A percentile compares a stretch with the other conserved stretches of the same genome.
Conservation (phyloP, 352 stramenopile species). For the Pythium monospermum region DNA sequence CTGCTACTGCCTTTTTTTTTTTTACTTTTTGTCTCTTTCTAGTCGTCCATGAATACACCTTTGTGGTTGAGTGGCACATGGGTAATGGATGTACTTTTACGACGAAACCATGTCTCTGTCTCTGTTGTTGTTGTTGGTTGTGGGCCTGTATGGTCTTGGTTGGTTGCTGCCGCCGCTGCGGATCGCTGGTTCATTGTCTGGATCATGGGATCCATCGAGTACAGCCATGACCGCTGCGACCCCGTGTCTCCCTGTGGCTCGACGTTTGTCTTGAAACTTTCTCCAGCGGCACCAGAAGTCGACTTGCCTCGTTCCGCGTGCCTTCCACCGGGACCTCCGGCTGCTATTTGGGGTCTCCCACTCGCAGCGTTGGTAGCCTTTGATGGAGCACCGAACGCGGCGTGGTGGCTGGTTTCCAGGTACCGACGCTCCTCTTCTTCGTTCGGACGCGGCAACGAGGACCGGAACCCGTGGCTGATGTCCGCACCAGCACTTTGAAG, state of each 20-base stretch:
- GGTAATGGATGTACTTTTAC: slow-evolving; percentile 59
- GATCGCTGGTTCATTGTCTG: slow-evolving; percentile 18
- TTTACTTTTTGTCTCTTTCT: background rate
- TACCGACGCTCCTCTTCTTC: slow-evolving; percentile 44
- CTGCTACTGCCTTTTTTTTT: background rate
- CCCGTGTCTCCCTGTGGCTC: slow-evolving; percentile 69
- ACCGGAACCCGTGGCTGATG: slow-evolving; percentile 47
- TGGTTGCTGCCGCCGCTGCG: slow-evolving; percentile 1
- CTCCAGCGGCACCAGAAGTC: slow-evolving; percentile 52
- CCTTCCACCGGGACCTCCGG: slow-evolving; percentile 39
- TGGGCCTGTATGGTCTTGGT: background rate
- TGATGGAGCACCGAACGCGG: slow-evolving; percentile 36
- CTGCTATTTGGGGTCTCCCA: slow-evolving; percentile 28
- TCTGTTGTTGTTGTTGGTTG: background rate
- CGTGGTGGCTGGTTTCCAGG: slow-evolving; percentile 60
- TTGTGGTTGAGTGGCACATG: slow-evolving; percentile 40
- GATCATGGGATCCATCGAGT: slow-evolving; percentile 71
- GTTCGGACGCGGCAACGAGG: slow-evolving; percentile 42
- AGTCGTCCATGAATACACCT: slow-evolving; percentile 63
- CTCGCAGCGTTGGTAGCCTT: background rate
- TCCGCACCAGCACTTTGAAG: slow-evolving; percentile 33
- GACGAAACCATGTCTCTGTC: slow-evolving; percentile 25
- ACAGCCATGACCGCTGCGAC: slow-evolving; percentile 73
- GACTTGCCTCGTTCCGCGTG: slow-evolving; percentile 56
- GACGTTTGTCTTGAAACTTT: slow-evolving; percentile 45